These are phyloP conservation scores for Cercospora citrullina DNA, from an alignment of 2,329 filamentous ascomycete species.

Conservation along the genomic window DNA sequence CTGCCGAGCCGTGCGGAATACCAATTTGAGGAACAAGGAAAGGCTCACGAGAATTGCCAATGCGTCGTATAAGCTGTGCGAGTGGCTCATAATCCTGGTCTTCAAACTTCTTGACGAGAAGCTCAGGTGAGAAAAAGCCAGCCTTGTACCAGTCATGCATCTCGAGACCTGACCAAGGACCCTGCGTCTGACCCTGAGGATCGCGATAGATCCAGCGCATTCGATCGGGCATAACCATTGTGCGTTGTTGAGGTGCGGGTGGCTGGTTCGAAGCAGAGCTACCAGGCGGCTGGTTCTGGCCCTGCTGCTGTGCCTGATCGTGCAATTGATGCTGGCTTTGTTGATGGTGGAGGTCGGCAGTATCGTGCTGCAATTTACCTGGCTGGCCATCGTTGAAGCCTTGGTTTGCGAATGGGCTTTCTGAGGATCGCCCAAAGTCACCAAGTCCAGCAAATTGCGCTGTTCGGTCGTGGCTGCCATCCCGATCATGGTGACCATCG, in stretches of 20 bases:
- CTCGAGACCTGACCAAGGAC: conserved; percentile 91
- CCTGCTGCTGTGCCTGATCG: conserved; percentile 16
- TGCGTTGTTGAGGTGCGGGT: conserved; percentile 68
- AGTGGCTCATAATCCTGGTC: conserved; percentile 92
- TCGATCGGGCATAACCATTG: conserved; percentile 98
- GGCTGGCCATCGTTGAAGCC: conserved; percentile 25
- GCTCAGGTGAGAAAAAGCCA: conserved; percentile 91
- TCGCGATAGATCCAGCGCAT: conserved; percentile 99
- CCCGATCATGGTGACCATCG: conserved; percentile 54
- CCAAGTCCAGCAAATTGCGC: conserved; percentile 34
- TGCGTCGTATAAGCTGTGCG: conserved; percentile 89
- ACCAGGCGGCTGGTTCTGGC: conserved; percentile 38
- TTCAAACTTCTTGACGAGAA: conserved; percentile 92
- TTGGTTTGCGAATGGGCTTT: conserved; percentile 53
- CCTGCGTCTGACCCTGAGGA: conserved; percentile 86
- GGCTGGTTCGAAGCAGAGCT: conserved; percentile 66
- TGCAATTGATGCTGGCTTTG: conserved; percentile 25
- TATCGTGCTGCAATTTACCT: conserved; percentile 24
- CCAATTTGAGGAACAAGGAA: conserved; percentile 98
- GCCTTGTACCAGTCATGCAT: conserved; percentile 99
- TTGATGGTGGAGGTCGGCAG: conserved; percentile 22
- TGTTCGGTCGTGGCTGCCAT: conserved; percentile 45
- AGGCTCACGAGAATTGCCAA: conserved; percentile 94
- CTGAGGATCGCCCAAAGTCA: conserved; percentile 48
- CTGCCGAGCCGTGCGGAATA: conserved; percentile 77